Percentiles rank a stretch among this genome's conserved stretches.
Evolutionary conservation across 2,329 filamentous ascomycete species (phyloP).

Genomic region (Dryadomyces quercus-mongolicae): DNA sequence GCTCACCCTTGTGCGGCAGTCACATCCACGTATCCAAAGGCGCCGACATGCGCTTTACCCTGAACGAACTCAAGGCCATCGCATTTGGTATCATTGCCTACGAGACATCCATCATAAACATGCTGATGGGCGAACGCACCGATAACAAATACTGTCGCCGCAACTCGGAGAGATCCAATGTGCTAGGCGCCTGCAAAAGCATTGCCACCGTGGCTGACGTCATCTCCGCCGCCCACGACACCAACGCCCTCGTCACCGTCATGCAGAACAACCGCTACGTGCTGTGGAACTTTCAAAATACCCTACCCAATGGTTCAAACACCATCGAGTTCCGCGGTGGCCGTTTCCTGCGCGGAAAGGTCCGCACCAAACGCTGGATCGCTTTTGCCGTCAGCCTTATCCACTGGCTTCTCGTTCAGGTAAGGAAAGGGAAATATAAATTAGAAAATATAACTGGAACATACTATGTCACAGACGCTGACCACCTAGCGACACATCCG

Average conservation of each 20-base stretch:
- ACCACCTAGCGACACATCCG: background rate
- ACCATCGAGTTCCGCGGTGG: constrained; percentile 28
- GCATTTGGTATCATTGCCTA: constrained; percentile 23
- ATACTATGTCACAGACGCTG: too few species aligned
- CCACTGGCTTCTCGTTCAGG: background rate
- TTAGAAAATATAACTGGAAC: too few species aligned
- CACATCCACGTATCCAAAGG: constrained; percentile 26
- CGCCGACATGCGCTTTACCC: constrained; percentile 22
- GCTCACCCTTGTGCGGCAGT: constrained; percentile 23
- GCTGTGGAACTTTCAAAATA: constrained; percentile 28
- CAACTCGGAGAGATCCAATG: constrained; percentile 18
- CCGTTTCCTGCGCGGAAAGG: background rate
- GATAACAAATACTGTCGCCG: constrained; percentile 23
- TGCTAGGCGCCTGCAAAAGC: background rate
- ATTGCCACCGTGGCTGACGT: background rate
- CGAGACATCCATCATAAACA: constrained; percentile 21
- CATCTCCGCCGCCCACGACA: background rate
- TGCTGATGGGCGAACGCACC: constrained; percentile 21
- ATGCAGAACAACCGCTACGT: constrained; percentile 27
- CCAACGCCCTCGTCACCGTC: constrained; percentile 18
- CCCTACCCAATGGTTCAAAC: constrained; percentile 16
- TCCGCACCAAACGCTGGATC: background rate
- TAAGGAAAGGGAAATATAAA: background rate
- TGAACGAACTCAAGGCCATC: constrained; percentile 23
- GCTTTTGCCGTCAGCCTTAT: background rate